Evolutionary conservation across 345 rosid genomes (phyloP), one percentile per base, ranked within the genome.

Genomic region (Dipteronia dyeriana): DNA sequence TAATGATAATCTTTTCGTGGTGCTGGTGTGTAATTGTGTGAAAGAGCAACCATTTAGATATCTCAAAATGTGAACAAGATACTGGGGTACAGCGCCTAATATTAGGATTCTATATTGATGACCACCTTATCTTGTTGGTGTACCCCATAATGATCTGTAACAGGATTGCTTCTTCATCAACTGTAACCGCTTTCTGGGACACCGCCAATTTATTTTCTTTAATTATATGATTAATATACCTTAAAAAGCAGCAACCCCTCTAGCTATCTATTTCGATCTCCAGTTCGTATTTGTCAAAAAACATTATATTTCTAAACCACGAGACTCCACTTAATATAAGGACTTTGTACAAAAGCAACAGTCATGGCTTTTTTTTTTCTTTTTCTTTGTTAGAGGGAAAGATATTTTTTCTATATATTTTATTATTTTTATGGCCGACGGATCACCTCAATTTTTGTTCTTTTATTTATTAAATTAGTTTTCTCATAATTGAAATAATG

Each of bases 261-360:
- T 70, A 9, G 9, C 14, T 68, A 22, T 25, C 51, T 51, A 39
- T 34, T 26, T 51, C 26, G 51, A 9, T 19, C 17, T 66, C 66
- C 57, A 62, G 78, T 70, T 65, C 69, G 65, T 57, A 53, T 39
- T 63, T 41, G 31, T 71, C 66, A n/a, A 7, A 20, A 59, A 2
- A 10, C 4, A 59, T n/a, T n/a, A 9, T 22, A 19, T 16, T 51
- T 51, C 56, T 63, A 17, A 34, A 60, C 13, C 38, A 73, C 41
- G 61, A 20, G 62, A 6, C 25, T 57, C 25, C 22, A 26, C 26
- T n/a, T 57, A n/a, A 57, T 57, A 41, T 51, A 31, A 79, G 75
- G 75, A 29, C 76, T 79, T 79, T 64, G 71, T 62, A 68, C 34
- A 67, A 82, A 82, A 79, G 87, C 83, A 85, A 82, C 29, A 67